phyloP scores from a whole-genome alignment of 2,329 filamentous ascomycete species.

The Venturia carpophila region DNA sequence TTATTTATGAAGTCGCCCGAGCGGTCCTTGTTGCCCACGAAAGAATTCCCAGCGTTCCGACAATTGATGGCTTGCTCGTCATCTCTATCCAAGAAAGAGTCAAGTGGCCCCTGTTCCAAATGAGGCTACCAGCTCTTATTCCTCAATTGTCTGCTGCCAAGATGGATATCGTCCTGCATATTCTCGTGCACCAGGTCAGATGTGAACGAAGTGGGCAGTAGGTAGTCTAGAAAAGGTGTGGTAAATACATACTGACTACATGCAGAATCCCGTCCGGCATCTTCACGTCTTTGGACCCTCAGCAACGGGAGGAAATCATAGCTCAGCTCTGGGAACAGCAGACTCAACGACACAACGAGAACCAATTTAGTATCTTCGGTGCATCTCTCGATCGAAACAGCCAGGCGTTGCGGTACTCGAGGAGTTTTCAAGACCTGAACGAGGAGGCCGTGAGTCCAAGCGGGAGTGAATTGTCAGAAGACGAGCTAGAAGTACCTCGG shows the following conservation, averaged over 20 bases:
- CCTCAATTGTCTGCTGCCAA: conserved; percentile 9
- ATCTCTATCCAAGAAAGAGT: conserved; percentile 13
- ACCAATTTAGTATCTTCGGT: neutral
- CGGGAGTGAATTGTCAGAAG: conserved; percentile 10
- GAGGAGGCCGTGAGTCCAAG: neutral
- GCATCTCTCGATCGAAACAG: neutral
- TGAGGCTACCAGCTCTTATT: conserved; percentile 3
- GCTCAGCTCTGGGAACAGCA: conserved; percentile 10
- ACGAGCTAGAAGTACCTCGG: neutral
- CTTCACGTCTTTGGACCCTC: neutral
- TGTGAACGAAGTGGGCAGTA: conserved; percentile 8
- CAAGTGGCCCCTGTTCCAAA: conserved; percentile 9
- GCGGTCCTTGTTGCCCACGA: conserved; percentile 7
- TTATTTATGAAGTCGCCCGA: conserved; percentile 11
- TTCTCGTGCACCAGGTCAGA: conserved; percentile 7
- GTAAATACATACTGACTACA: neutral
- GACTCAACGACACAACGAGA: conserved; percentile 4
- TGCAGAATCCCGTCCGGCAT: neutral
- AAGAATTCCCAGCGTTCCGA: neutral
- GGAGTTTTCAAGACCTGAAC: neutral
- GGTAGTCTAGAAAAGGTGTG: neutral
- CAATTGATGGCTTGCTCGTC: neutral
- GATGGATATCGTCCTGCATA: conserved; percentile 14
- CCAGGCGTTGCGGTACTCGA: neutral
- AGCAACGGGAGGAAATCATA: conserved; percentile 3